These are phyloP conservation scores for Aspergillus sparsus DNA, from an alignment of 495 filamentous ascomycete genomes.

Conservation along the genomic window DNA sequence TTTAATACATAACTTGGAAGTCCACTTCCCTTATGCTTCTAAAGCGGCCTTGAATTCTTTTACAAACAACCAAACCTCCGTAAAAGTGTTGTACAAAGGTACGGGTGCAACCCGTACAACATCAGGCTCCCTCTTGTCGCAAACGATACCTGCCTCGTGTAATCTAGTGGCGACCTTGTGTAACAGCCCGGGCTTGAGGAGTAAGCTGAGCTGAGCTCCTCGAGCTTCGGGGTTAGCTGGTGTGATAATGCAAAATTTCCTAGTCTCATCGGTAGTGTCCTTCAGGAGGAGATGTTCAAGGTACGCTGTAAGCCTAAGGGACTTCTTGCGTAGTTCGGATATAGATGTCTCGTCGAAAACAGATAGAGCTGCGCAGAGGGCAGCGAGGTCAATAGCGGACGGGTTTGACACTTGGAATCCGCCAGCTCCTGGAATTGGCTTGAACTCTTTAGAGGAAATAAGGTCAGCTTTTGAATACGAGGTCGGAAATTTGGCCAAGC, in stretches of 20 bases:
- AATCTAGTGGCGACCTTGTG: conserved; percentile 67
- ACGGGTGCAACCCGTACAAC: conserved; percentile 92
- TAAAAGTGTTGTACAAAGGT: conserved; percentile 84
- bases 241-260: conserved; percentile 67
- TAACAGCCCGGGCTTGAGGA: conserved; percentile 67
- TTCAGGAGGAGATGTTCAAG: conserved; percentile 68
- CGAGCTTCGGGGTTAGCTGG: conserved; percentile 67
- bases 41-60: conserved; percentile 46
- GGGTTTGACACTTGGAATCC: conserved; percentile 65
- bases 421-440: conserved; percentile 65
- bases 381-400: conserved; percentile 58
- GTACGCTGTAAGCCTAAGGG: conserved; percentile 73
- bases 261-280: conserved; percentile 41
- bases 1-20: too few relatives aligned
- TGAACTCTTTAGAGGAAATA: conserved; percentile 55
- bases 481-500: not conserved
- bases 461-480: conserved; percentile 16
- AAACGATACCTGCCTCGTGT: conserved; percentile 69
- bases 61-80: conserved; percentile 76
- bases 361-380: conserved; percentile 71
- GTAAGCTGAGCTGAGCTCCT: conserved; percentile 85
- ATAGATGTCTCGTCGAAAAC: conserved; percentile 78
- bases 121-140: conserved; percentile 89
- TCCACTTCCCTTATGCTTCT: conserved; percentile 7
- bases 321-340: conserved; percentile 68